Percentiles rank a stretch among this genome's conserved stretches.
phyloP scores from a whole-genome alignment of 306 rosid genomes.

The Cyamopsis tetragonoloba region DNA sequence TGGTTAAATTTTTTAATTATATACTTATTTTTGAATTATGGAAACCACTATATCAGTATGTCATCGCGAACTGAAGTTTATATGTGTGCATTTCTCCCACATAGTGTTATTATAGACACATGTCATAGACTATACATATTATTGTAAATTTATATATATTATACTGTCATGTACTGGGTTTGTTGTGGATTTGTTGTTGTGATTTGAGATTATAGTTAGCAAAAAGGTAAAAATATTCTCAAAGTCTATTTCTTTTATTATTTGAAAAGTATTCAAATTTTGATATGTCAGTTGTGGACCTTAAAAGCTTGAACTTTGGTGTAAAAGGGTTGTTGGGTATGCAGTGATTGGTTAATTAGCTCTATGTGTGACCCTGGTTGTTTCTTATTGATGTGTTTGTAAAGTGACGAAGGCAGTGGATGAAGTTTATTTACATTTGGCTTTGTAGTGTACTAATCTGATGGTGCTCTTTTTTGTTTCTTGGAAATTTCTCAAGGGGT shows the following conservation, averaged over 20 bases:
- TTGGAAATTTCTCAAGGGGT: conserved; percentile 56
- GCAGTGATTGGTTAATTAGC: background rate
- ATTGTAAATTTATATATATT: background rate
- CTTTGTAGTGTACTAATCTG: background rate
- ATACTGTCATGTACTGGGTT: background rate
- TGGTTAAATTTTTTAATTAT: background rate
- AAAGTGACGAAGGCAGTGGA: background rate
- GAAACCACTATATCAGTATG: background rate
- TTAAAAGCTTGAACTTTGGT: background rate
- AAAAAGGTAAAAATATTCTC: too few species aligned
- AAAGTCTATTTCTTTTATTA: background rate
- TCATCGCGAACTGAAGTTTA: background rate
- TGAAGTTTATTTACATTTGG: background rate
- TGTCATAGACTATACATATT: background rate
- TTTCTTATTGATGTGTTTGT: background rate
- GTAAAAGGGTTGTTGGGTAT: conserved; percentile 3
- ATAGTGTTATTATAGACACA: background rate
- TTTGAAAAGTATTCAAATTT: background rate
- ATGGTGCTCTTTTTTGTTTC: conserved; percentile 16
- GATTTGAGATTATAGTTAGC: background rate
- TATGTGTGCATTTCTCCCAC: background rate
- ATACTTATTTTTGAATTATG: background rate
- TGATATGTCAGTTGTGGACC: background rate
- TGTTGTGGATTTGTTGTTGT: too few species aligned
- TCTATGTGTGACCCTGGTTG: background rate